Percentiles rank a stretch among this genome's conserved stretches.
phyloP scores from a whole-genome alignment of 176 grass and related monocot genomes.

The Echinochloa phyllopogon region DNA sequence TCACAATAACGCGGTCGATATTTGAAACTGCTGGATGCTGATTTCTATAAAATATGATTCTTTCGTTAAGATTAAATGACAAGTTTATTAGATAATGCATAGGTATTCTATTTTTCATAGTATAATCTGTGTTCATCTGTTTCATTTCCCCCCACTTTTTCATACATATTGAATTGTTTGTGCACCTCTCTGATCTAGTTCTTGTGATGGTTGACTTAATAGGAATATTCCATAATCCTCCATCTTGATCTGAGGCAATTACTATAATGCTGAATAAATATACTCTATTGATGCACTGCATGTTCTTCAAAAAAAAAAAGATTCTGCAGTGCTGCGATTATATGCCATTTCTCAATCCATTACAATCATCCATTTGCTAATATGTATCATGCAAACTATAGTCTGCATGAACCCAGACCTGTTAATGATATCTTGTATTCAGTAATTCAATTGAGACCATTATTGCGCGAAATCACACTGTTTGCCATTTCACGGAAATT shows the following conservation, averaged over 20 bases:
- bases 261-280: conserved; percentile 14
- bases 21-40: background rate
- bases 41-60: background rate
- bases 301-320: background rate
- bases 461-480: background rate
- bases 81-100: background rate
- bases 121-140: background rate
- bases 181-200: background rate
- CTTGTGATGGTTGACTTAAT: conserved; percentile 2
- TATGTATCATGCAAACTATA: background rate
- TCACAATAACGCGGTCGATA: background rate
- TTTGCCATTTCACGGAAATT: background rate
- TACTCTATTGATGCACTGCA: background rate
- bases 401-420: background rate
- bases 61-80: conserved; percentile 2
- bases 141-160: background rate
- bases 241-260: conserved; percentile 14
- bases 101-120: background rate
- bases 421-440: background rate
- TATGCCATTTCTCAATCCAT: background rate
- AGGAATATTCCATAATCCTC: background rate
- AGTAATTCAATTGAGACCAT: background rate
- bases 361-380: background rate
- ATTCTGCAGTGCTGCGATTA: background rate
- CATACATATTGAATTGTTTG: background rate